phyloP scores from a whole-genome alignment of 2,329 filamentous ascomycete genomes.

The Ilyonectria sp. region DNA sequence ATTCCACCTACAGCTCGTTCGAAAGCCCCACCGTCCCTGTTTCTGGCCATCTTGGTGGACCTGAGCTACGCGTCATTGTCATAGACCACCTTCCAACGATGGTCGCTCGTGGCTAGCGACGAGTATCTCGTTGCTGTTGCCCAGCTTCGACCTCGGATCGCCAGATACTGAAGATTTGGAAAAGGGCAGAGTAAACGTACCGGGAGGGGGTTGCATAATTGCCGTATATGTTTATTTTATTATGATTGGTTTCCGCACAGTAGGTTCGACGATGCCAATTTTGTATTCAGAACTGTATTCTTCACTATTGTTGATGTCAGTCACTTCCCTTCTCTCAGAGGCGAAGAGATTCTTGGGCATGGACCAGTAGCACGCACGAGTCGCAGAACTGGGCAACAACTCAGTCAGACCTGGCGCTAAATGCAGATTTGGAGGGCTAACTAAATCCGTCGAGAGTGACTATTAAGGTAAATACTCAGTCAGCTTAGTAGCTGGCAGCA shows the following conservation, averaged over 20 bases:
- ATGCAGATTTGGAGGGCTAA: too few species aligned
- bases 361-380: too few species aligned
- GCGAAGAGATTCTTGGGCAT: too few species aligned
- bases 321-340: too few species aligned
- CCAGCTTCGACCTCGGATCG: slow-evolving; percentile 82
- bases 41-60: slow-evolving; percentile 68
- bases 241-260: too few species aligned
- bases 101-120: slow-evolving; percentile 86
- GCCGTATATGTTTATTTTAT: slow-evolving; percentile 16
- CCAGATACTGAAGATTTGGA: slow-evolving; percentile 83
- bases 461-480: too few species aligned
- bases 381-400: too few species aligned
- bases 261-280: too few species aligned
- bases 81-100: slow-evolving; percentile 89
- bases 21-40: slow-evolving; percentile 85
- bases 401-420: too few species aligned
- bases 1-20: slow-evolving; percentile 87
- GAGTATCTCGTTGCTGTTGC: slow-evolving; percentile 82
- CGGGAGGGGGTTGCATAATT: slow-evolving; percentile 76
- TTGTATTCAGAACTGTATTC: too few species aligned
- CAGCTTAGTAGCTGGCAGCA: not conserved
- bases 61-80: slow-evolving; percentile 82
- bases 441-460: too few species aligned
- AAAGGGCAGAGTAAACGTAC: slow-evolving; percentile 85
- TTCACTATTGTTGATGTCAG: too few species aligned